Conservation (phyloP, 805 yeast species). For the Metschnikowia lochheadii region DNA sequence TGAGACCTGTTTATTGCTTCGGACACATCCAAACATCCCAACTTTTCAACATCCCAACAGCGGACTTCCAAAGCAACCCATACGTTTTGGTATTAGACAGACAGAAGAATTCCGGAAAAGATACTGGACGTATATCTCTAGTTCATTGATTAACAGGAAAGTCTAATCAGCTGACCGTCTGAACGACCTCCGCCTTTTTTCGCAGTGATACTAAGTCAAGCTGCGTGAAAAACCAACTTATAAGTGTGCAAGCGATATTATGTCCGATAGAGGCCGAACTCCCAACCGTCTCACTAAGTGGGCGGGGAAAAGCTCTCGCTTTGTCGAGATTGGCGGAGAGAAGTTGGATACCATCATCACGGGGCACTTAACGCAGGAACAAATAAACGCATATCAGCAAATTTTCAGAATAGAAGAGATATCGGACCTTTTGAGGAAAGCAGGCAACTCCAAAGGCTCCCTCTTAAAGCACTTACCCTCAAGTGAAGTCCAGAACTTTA, state of each 20-base stretch:
- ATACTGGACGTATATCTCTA: background rate
- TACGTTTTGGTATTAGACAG: too few relatives aligned
- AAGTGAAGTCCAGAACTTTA: conserved; percentile 32
- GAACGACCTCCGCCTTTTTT: background rate
- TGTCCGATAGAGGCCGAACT: conserved; percentile 15
- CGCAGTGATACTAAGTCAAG: background rate
- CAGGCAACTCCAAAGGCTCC: conserved; percentile 21
- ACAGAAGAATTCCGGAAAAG: background rate
- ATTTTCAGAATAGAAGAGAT: conserved; percentile 78
- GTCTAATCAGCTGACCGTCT: background rate
- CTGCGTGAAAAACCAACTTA: background rate
- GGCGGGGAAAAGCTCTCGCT: conserved; percentile 17
- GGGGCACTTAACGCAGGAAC: conserved; percentile 58
- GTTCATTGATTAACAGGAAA: background rate
- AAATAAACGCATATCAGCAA: conserved; percentile 67
- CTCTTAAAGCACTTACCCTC: conserved; percentile 50
- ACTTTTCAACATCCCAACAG: background rate
- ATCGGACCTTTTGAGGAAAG: conserved; percentile 46
- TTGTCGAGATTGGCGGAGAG: conserved; percentile 12
- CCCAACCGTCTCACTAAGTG: conserved; percentile 10
- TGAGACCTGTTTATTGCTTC: background rate
- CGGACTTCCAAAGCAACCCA: background rate
- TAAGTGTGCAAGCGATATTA: conserved; percentile 1
- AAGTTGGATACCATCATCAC: conserved; percentile 31
- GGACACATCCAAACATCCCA: background rate